Evolutionary conservation across 495 filamentous ascomycete species (phyloP).

Genomic region (Neurospora hispaniola): DNA sequence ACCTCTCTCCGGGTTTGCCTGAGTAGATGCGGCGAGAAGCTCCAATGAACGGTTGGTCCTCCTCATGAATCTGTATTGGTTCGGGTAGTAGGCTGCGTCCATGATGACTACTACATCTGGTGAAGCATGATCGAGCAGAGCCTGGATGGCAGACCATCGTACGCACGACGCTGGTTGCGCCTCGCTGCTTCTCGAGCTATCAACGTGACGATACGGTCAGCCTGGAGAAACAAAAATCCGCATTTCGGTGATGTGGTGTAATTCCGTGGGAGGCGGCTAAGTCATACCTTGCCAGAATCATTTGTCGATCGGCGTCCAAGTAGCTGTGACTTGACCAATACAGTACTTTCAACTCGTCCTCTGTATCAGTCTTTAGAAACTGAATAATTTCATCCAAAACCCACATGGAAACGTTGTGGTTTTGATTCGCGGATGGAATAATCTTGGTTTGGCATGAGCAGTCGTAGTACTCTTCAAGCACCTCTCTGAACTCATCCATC

Average conservation of each 20-base stretch:
- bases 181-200: constrained; percentile 31
- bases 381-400: constrained; percentile 30
- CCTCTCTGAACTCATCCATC: constrained; percentile 28
- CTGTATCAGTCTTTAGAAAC: constrained; percentile 6
- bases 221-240: not conserved
- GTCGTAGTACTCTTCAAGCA: constrained; percentile 33
- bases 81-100: constrained; percentile 39
- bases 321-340: constrained; percentile 39
- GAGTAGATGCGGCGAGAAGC: constrained; percentile 36
- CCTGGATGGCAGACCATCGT: constrained; percentile 38
- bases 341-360: constrained; percentile 35
- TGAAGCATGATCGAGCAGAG: constrained; percentile 32
- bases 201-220: not conserved
- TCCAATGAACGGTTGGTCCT: constrained; percentile 23
- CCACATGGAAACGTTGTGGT: constrained; percentile 22
- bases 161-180: constrained; percentile 23
- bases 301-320: constrained; percentile 34
- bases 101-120: constrained; percentile 40
- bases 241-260: not conserved
- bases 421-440: constrained; percentile 21
- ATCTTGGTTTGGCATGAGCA: constrained; percentile 29
- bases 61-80: constrained; percentile 4
- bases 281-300: constrained; percentile 36
- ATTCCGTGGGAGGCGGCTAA: not conserved
- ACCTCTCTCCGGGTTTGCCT: constrained; percentile 33